Percentiles rank a stretch among this genome's conserved stretches.
phyloP scores from a whole-genome alignment of 2,329 filamentous ascomycete species.

The Epichloe typhina region DNA sequence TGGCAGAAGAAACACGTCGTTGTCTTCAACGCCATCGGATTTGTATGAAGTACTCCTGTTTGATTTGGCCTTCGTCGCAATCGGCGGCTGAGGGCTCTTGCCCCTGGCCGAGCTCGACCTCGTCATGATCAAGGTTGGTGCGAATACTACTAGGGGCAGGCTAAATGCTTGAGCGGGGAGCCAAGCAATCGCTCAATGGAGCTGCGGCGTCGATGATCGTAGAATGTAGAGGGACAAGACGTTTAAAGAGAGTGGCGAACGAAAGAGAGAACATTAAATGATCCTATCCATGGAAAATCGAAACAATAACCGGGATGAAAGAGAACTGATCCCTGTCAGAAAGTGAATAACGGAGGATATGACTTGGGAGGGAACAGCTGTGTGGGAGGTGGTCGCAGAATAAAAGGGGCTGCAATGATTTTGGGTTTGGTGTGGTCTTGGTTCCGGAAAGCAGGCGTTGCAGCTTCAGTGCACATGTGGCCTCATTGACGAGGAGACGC shows the following conservation, averaged over 20 bases:
- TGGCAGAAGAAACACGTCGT: slow-evolving; percentile 84
- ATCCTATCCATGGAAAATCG: slow-evolving; percentile 2
- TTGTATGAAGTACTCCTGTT: slow-evolving; percentile 45
- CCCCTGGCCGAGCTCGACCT: slow-evolving; percentile 20
- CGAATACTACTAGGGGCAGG: background rate
- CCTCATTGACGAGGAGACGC: slow-evolving; percentile 1
- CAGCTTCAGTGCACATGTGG: slow-evolving; percentile 3
- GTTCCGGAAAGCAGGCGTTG: background rate
- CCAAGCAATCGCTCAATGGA: background rate
- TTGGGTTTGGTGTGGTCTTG: background rate
- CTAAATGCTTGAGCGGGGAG: background rate
- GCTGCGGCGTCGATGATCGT: background rate
- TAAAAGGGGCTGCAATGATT: slow-evolving; percentile 3
- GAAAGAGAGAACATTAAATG: slow-evolving; percentile 3
- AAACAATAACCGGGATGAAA: slow-evolving; percentile 5
- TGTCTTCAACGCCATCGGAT: slow-evolving; percentile 69
- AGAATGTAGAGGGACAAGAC: background rate
- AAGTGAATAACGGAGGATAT: slow-evolving; percentile 2
- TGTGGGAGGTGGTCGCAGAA: slow-evolving; percentile 6
- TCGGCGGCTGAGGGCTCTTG: slow-evolving; percentile 22
- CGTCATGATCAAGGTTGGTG: slow-evolving; percentile 16
- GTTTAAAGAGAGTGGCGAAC: slow-evolving; percentile 13
- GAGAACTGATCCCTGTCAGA: background rate
- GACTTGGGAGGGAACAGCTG: slow-evolving; percentile 8
- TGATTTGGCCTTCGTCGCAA: slow-evolving; percentile 24